A percentile compares a stretch with the other conserved stretches of the same genome.
These are phyloP conservation scores for Abelmoschus esculentus DNA, from an alignment of 345 rosid species.

Conservation along the genomic window DNA sequence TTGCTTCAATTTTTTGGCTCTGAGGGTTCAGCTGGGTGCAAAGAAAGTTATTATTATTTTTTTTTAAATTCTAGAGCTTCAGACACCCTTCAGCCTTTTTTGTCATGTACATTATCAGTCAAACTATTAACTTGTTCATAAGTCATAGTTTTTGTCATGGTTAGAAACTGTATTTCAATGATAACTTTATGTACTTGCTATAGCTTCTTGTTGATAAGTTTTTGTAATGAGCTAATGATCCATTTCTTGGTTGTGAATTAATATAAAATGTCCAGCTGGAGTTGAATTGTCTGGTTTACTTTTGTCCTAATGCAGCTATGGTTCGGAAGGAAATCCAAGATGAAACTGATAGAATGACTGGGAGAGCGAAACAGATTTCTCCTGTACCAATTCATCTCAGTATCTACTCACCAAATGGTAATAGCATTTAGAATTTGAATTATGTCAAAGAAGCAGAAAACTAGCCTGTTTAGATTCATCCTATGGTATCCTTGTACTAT, in stretches of 20 bases:
- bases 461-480: background rate
- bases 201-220: background rate
- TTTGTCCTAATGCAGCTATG: conserved; percentile 36
- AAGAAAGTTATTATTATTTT: no score
- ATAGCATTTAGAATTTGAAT: background rate
- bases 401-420: conserved; percentile 85
- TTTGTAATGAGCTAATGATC: background rate
- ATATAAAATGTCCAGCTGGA: background rate
- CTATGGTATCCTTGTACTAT: background rate
- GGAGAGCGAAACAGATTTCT: conserved; percentile 81
- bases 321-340: conserved; percentile 89
- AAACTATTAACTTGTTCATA: background rate
- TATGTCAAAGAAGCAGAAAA: background rate
- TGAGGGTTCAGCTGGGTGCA: no score
- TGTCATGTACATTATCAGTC: background rate
- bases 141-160: background rate
- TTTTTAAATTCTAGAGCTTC: no score
- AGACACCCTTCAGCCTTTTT: no score
- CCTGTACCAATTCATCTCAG: conserved; percentile 93
- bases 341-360: conserved; percentile 87
- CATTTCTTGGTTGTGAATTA: background rate
- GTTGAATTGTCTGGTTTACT: conserved; percentile 1
- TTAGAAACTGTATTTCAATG: background rate
- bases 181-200: background rate
- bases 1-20: no score